Evolutionary conservation across 2,329 filamentous ascomycete genomes (phyloP), one percentile per base, ranked within the genome.

Genomic region (Periglandula ipomoeae): DNA sequence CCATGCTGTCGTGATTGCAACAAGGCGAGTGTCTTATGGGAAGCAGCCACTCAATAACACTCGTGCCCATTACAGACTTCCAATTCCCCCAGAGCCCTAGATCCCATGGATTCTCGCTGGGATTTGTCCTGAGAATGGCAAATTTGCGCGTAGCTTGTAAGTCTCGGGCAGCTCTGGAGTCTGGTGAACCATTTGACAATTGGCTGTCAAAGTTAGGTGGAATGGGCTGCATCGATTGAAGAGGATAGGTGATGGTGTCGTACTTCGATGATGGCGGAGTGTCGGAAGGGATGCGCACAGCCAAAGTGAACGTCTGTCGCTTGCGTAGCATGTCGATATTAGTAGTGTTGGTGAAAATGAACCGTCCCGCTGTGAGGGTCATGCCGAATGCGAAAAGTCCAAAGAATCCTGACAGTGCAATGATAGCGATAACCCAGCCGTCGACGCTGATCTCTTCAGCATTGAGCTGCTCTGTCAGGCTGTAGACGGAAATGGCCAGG

Each of bases 71-170:
- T 22, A 96, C 79, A 13, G 84, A 77, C 54, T 81, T 79, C 68
- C 89, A 84, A 60, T 97, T 97, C 24, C 72, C 67, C 53, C 77
- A 73, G 8, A 69, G 67, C 2, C 86, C 87, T 1, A 93, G 70
- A 57, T 95, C 80, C 82, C 89, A 98, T 0, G 89, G 88, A 56
- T 95, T 95, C 56, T 93, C 84, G 9, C 87, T 84, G 0, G 79
- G 75, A 3, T 80, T 71, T 0, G 85, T 87, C 52, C 79, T 76
- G 2, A 96, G 71, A 37, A 97, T 84, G 11, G 87, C 89, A 61
- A 95, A 97, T 10, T 79, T 85, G 24, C 83, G 78, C 5, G 70
- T 73, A 22, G 81, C 78, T 3, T 70, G 65, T 39, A 62, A 57
- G 53, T 77, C 76, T 27, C 70, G 65, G 5, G 59, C 54, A 3